Percentiles rank a stretch among this genome's conserved stretches.
Conservation (phyloP, 495 filamentous ascomycete genomes). For the Talaromyces thailandensis region DNA sequence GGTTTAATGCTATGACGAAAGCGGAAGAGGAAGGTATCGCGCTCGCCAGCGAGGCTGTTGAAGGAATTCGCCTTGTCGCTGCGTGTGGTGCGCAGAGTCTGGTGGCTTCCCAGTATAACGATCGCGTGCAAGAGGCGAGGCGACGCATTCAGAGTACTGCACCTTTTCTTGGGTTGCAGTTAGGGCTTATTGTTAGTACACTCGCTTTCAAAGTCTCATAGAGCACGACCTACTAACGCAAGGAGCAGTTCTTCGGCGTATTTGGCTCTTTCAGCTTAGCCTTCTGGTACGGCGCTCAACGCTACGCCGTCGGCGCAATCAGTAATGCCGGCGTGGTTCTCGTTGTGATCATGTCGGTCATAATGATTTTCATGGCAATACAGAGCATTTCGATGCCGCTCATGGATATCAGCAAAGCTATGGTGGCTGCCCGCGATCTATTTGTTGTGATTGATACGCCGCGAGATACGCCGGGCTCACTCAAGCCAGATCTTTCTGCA, state of each 20-base stretch:
- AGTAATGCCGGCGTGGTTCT: not conserved
- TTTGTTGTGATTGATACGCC: not conserved
- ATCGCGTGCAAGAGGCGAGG: not conserved
- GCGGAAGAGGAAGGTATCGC: not conserved
- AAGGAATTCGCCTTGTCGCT: constrained; percentile 5
- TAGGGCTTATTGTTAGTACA: not conserved
- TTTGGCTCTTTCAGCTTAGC: not conserved
- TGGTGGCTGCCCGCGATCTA: not conserved
- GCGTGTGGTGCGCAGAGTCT: constrained; percentile 9
- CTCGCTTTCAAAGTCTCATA: too few species aligned
- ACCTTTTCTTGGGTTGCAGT: not conserved
- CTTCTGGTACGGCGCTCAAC: not conserved
- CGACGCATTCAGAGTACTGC: not conserved
- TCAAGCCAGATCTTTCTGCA: not conserved
- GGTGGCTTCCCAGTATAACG: constrained; percentile 11
- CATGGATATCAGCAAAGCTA: not conserved
- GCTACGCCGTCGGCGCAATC: not conserved
- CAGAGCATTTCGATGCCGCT: not conserved
- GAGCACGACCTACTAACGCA: not conserved
- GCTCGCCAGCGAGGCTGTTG: constrained; percentile 10
- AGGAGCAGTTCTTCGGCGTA: not conserved
- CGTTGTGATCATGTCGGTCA: not conserved
- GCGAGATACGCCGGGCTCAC: not conserved
- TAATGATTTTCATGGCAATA: not conserved
- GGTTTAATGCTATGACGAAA: not conserved